Percentiles rank a stretch among this genome's conserved stretches.
Conservation (phyloP, 441 rosid species). For the Sinapis alba region DNA sequence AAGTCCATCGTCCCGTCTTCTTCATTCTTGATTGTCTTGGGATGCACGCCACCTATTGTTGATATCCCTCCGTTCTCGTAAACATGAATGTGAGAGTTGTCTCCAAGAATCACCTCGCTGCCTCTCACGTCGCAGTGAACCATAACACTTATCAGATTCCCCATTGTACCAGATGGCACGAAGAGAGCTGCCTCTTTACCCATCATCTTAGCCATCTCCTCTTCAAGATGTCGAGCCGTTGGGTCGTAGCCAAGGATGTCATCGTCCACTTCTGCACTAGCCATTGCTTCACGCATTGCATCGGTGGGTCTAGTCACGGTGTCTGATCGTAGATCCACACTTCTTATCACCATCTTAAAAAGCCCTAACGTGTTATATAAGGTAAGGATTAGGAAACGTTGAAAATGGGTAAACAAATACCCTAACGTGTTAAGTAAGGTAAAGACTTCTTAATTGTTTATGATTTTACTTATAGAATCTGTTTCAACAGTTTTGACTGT, state of each 20-base stretch:
- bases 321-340: constrained; percentile 90
- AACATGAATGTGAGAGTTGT: constrained; percentile 76
- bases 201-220: constrained; percentile 71
- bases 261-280: constrained; percentile 87
- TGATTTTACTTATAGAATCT: neutral
- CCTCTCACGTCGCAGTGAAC: constrained; percentile 87
- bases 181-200: constrained; percentile 87
- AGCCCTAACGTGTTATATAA: neutral
- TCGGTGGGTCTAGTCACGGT: constrained; percentile 89
- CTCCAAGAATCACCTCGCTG: constrained; percentile 92
- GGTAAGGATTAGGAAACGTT: neutral
- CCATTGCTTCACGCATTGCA: constrained; percentile 88
- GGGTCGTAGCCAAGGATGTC: constrained; percentile 83
- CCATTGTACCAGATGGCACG: constrained; percentile 98
- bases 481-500: constrained; percentile 17
- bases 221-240: constrained; percentile 63
- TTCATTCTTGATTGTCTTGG: constrained; percentile 73
- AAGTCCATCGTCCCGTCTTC: constrained; percentile 89
- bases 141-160: constrained; percentile 87
- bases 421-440: neutral
- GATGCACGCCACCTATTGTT: constrained; percentile 91
- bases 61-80: constrained; percentile 94
- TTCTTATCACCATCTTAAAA: constrained; percentile 67
- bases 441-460: neutral
- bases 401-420: neutral